These are phyloP conservation scores for Kingdonia uniflora DNA, from an alignment of 164 flowering plant species.

Conservation along the genomic window DNA sequence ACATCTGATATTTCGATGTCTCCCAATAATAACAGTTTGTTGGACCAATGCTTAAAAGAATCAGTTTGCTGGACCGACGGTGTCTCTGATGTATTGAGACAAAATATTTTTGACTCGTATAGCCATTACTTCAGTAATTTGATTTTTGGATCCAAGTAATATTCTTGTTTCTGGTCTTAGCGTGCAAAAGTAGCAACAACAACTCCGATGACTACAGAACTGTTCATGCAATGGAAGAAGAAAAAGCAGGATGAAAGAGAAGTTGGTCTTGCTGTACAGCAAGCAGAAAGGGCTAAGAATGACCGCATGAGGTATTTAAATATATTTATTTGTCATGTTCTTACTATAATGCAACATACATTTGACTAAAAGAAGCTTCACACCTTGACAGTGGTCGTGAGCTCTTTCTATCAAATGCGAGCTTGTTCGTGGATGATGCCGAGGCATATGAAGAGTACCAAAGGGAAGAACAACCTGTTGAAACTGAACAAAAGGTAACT, in stretches of 20 bases:
- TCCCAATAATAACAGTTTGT: too few relatives aligned
- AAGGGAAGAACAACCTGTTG: slow-evolving; percentile 25
- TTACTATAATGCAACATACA: neutral
- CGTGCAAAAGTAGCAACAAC: slow-evolving; percentile 64
- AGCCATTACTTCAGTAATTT: too few relatives aligned
- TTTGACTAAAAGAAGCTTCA: neutral
- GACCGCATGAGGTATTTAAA: slow-evolving; percentile 66
- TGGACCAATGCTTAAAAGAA: too few relatives aligned
- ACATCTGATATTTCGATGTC: too few relatives aligned
- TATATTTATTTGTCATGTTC: neutral
- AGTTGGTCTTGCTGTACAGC: slow-evolving; percentile 64
- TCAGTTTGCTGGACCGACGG: too few relatives aligned
- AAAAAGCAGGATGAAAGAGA: slow-evolving; percentile 77
- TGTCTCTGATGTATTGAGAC: too few relatives aligned
- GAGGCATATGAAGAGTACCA: slow-evolving; percentile 32
- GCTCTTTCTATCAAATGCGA: slow-evolving; percentile 66
- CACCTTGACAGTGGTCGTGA: slow-evolving; percentile 29
- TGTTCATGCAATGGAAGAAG: slow-evolving; percentile 89
- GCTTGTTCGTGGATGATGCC: slow-evolving; percentile 88
- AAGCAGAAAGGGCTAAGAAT: slow-evolving; percentile 91
- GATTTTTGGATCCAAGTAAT: too few relatives aligned
- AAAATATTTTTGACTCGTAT: too few relatives aligned
- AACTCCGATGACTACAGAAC: slow-evolving; percentile 81
- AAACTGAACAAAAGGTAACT: slow-evolving; percentile 16
- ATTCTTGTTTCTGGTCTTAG: slow-evolving; percentile 22